phyloP scores from a whole-genome alignment of 441 rosid species.

The Manihot esculenta region DNA sequence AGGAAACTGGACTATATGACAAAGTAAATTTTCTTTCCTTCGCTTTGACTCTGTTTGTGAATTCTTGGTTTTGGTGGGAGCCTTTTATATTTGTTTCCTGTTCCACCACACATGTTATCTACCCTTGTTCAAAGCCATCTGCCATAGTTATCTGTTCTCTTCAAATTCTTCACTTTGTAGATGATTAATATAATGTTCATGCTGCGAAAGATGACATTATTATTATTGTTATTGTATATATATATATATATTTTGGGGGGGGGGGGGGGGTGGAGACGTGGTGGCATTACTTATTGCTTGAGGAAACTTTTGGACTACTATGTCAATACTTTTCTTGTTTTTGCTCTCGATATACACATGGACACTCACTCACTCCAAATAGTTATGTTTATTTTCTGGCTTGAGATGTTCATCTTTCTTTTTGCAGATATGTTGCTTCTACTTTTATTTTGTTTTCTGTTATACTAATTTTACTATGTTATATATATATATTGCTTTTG shows the following conservation, averaged over 20 bases:
- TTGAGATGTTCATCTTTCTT: conserved; percentile 1
- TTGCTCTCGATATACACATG: background rate
- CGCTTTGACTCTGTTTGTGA: background rate
- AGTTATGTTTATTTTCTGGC: background rate
- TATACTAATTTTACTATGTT: background rate
- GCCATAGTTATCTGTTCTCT: background rate
- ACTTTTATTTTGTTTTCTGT: background rate
- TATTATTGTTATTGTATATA: too few species aligned
- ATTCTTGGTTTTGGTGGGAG: conserved; percentile 4
- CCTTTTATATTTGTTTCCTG: background rate
- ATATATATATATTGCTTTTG: conserved; percentile 12
- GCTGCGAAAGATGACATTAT: background rate
- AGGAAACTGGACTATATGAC: conserved; percentile 85
- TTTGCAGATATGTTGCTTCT: background rate
- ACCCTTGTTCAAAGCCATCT: background rate
- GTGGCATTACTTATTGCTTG: background rate
- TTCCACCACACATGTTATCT: background rate
- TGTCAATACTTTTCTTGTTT: background rate
- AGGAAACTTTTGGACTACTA: background rate
- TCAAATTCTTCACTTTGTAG: background rate
- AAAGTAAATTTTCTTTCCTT: conserved; percentile 47
- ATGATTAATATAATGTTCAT: background rate
- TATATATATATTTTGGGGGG: too few species aligned
- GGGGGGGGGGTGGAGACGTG: background rate
- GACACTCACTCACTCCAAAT: too few species aligned